These are phyloP conservation scores for Pseudozyma thailandica DNA, from an alignment of 1,284 basidiomycete genomes.

Conservation along the genomic window DNA sequence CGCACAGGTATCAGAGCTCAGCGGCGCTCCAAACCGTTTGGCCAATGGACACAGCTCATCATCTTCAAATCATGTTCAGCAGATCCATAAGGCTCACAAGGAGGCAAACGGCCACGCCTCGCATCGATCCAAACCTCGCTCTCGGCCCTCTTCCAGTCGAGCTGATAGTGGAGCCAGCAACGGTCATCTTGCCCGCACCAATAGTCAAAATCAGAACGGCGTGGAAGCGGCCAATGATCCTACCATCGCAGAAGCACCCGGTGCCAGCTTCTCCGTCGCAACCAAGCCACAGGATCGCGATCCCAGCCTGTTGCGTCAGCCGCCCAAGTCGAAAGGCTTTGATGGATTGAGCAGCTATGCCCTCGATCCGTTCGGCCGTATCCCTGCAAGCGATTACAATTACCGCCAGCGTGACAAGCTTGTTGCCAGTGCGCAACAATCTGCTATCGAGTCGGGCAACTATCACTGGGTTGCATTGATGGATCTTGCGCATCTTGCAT, in stretches of 20 bases:
- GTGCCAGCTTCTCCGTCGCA: constrained; percentile 43
- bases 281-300: constrained; percentile 48
- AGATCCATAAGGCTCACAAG: constrained; percentile 15
- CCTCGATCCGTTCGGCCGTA: constrained; percentile 47
- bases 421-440: constrained; percentile 47
- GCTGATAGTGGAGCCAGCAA: background rate
- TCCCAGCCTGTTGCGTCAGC: constrained; percentile 35
- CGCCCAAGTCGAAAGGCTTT: constrained; percentile 23
- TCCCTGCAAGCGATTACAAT: constrained; percentile 41
- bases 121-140: constrained; percentile 8
- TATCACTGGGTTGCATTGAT: constrained; percentile 61
- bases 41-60: constrained; percentile 5
- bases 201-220: constrained; percentile 9
- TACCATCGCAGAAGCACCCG: constrained; percentile 29
- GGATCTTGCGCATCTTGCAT: constrained; percentile 58
- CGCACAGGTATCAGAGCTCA: constrained; percentile 10
- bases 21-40: constrained; percentile 1
- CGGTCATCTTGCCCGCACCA: background rate
- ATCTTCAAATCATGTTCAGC: constrained; percentile 8
- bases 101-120: constrained; percentile 7
- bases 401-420: constrained; percentile 51
- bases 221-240: constrained; percentile 40
- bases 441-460: constrained; percentile 43
- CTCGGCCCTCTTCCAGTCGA: constrained; percentile 10
- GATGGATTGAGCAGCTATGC: constrained; percentile 33